Evolutionary conservation across 2,329 filamentous ascomycete species (phyloP).

Genomic region (Penicillium sp.): DNA sequence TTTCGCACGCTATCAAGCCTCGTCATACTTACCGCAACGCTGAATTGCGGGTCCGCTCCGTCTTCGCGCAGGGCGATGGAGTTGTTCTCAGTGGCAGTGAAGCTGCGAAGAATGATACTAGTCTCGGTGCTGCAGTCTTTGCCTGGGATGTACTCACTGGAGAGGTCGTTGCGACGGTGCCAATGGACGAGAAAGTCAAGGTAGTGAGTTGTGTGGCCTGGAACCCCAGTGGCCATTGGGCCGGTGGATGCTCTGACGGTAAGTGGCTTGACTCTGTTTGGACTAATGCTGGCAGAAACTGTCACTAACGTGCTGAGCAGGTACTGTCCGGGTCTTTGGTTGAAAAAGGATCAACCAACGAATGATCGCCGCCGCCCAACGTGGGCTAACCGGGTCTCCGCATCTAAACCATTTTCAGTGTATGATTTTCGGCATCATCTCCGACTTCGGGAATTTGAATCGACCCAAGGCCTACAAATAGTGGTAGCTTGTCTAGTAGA

Average conservation of each 20-base stretch:
- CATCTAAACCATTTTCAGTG: background rate
- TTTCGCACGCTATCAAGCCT: constrained; percentile 16
- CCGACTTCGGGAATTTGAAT: background rate
- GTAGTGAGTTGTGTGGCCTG: constrained; percentile 48
- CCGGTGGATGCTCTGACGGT: constrained; percentile 45
- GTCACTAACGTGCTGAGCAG: constrained; percentile 12
- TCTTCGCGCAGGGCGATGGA: constrained; percentile 73
- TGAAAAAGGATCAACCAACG: constrained; percentile 5
- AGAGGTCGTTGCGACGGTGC: constrained; percentile 62
- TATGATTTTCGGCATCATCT: background rate
- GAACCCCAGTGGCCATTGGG: constrained; percentile 45
- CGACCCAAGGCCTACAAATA: background rate
- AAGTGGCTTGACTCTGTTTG: constrained; percentile 9
- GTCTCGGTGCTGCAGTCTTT: constrained; percentile 35
- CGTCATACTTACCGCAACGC: constrained; percentile 57
- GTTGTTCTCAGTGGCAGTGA: constrained; percentile 82
- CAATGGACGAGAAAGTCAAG: constrained; percentile 40
- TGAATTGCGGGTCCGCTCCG: constrained; percentile 71
- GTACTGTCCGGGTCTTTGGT: constrained; percentile 26
- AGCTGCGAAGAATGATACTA: constrained; percentile 34
- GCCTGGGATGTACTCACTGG: constrained; percentile 85
- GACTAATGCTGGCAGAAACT: background rate
- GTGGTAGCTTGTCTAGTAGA: background rate
- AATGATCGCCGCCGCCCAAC: constrained; percentile 1
- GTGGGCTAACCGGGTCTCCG: background rate